Evolutionary conservation across 257 asterid species (phyloP), one percentile per base, ranked within the genome.

Genomic region (Penstemon eatonii): DNA sequence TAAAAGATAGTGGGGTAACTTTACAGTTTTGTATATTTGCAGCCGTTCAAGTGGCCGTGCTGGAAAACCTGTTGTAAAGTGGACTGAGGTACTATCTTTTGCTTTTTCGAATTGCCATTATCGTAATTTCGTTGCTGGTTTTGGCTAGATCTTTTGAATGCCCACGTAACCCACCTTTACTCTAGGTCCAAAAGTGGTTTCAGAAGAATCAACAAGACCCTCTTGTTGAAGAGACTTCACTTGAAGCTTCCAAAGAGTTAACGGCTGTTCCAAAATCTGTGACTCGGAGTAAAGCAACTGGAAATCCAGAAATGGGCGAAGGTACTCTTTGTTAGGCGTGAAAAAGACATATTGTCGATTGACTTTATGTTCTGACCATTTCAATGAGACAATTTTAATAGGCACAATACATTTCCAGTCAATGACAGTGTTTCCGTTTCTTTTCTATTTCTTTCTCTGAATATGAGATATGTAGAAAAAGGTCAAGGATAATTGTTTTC

Each of bases 41-140:
- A 93, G 98, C 65, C 85, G 83, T 15, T 88, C 94, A 8, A 88
- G 81, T 65, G 89, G 85, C 12, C 98, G 98, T 69, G 90, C 94
- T n/a, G 96, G 97, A 74, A 90, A 90, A 76, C 94, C 95, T 10
- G 73, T 63, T 42, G 86, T 77, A 62, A 90, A 88, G 82, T 90
- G 96, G 95, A 80, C 72, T 4, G 96, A 93, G 97, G 99, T 93
- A 71, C 67, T 70, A 54, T 44, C 54, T 65, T 50, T 13, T 58
- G 12, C 51, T 59, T 65, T 72, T 50, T 13, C 10, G 69, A 63
- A 47, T 38, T 46, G 13, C 50, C 37, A 41, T 55, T 42, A 51
- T 44, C 54, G 36, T 51, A 65, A 40, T 39, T 74, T 63, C 18
- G 55, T 67, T 68, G 36, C 38, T 44, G 40, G 15, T 47, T 37